phyloP scores from a whole-genome alignment of 495 filamentous ascomycete genomes.

The Penicillium pulvis region DNA sequence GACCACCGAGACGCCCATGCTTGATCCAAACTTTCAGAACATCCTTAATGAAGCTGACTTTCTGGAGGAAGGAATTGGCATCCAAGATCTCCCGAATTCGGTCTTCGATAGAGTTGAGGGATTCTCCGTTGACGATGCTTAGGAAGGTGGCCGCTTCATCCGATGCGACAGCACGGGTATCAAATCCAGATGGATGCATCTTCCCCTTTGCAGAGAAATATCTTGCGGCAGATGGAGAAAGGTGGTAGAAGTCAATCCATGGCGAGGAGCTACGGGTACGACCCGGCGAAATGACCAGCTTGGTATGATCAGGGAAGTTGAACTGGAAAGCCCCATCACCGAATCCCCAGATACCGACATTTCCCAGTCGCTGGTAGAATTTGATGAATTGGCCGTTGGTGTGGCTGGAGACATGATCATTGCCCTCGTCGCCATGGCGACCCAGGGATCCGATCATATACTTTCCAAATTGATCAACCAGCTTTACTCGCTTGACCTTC shows the following conservation, averaged over 20 bases:
- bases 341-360: slow-evolving; percentile 88
- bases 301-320: slow-evolving; percentile 98
- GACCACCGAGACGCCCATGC: slow-evolving; percentile 67
- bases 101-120: slow-evolving; percentile 54
- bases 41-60: slow-evolving; percentile 72
- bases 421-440: slow-evolving; percentile 47
- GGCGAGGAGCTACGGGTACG: slow-evolving; percentile 56
- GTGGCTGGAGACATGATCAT: slow-evolving; percentile 36
- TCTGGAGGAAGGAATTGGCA: slow-evolving; percentile 77
- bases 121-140: slow-evolving; percentile 58
- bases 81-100: slow-evolving; percentile 63
- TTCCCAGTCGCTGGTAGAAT: slow-evolving; percentile 87
- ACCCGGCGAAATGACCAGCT: slow-evolving; percentile 75
- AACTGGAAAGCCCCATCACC: slow-evolving; percentile 87
- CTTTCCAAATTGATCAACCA: slow-evolving; percentile 91
- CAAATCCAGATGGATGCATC: slow-evolving; percentile 54
- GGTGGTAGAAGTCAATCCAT: slow-evolving; percentile 83
- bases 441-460: slow-evolving; percentile 78
- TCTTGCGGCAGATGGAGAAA: slow-evolving; percentile 68
- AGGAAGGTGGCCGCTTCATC: slow-evolving; percentile 63
- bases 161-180: slow-evolving; percentile 55
- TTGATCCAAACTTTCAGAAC: slow-evolving; percentile 73
- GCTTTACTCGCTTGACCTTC: slow-evolving; percentile 70
- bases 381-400: slow-evolving; percentile 67
- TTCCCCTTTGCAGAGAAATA: slow-evolving; percentile 62